These are phyloP conservation scores for Backusella australiensis DNA, from an alignment of 192 early-diverging fungal species.

Conservation along the genomic window DNA sequence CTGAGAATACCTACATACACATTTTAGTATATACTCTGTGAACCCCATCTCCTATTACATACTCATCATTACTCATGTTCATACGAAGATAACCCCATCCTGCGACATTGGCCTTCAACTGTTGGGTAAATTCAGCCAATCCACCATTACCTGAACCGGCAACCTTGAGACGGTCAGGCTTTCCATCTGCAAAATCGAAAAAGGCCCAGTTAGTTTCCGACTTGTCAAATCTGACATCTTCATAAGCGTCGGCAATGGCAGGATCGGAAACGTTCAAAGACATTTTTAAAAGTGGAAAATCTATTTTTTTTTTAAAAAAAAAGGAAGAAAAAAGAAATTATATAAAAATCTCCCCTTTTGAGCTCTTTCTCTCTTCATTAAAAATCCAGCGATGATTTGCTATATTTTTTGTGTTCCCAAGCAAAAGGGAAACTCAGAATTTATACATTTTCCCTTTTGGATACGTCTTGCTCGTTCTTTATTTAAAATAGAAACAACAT, in stretches of 20 bases:
- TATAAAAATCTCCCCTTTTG: not conserved
- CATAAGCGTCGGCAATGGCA: slow-evolving; percentile 44
- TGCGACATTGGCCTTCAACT: slow-evolving; percentile 63
- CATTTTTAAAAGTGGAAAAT: slow-evolving; percentile 11
- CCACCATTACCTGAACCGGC: slow-evolving; percentile 48
- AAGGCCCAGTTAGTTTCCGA: slow-evolving; percentile 51
- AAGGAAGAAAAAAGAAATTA: not conserved
- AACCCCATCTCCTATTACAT: slow-evolving; percentile 23
- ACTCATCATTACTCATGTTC: slow-evolving; percentile 52
- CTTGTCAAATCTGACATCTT: slow-evolving; percentile 58
- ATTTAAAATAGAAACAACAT: not conserved
- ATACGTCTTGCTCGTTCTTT: too few relatives aligned
- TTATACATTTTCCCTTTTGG: not conserved
- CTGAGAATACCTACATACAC: slow-evolving; percentile 43
- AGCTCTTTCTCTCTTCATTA: not conserved
- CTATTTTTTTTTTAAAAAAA: not conserved
- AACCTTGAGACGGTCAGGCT: slow-evolving; percentile 37
- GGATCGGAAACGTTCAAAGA: slow-evolving; percentile 36
- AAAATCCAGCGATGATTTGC: not conserved
- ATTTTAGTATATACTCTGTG: slow-evolving; percentile 14
- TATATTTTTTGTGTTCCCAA: not conserved
- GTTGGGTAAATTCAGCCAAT: slow-evolving; percentile 56
- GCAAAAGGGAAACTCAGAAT: not conserved
- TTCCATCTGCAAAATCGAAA: slow-evolving; percentile 39
- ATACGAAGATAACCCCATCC: slow-evolving; percentile 77